phyloP scores from a whole-genome alignment of 495 filamentous ascomycete species.

The Neurospora pannonica region DNA sequence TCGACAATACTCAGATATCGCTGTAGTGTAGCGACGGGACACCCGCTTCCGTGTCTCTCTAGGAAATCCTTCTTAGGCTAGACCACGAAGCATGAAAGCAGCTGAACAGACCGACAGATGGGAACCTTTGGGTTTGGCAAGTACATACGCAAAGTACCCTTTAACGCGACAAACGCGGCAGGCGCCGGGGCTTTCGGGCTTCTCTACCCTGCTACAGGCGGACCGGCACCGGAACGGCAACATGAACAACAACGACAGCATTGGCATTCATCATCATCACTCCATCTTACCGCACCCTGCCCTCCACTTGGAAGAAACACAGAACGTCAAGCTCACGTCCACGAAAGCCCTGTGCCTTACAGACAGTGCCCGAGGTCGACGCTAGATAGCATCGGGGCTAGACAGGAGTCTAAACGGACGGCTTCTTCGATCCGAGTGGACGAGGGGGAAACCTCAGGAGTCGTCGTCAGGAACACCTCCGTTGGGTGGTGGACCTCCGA shows the following conservation, averaged over 20 bases:
- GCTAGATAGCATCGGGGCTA: not conserved
- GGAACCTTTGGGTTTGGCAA: not conserved
- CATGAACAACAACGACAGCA: not conserved
- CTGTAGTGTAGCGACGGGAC: not conserved
- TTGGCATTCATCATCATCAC: not conserved
- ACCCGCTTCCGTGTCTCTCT: not conserved
- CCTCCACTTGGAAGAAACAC: not conserved
- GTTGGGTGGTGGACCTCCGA: not conserved
- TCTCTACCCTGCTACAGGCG: not conserved
- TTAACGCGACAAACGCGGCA: not conserved
- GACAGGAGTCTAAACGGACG: not conserved
- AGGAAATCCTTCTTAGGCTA: not conserved
- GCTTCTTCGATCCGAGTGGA: not conserved
- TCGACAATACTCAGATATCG: not conserved
- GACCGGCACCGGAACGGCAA: not conserved
- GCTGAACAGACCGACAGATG: not conserved
- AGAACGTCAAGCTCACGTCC: not conserved
- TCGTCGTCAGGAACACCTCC: not conserved
- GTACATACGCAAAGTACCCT: not conserved
- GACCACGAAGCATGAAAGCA: not conserved
- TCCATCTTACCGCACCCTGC: not conserved
- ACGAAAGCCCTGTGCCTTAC: not conserved
- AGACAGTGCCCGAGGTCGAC: not conserved
- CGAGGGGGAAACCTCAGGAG: not conserved
- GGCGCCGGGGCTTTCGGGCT: not conserved